Base-by-base conservation (phyloP, 202 grass and related monocot species). In the Setaria viridis region DNA sequence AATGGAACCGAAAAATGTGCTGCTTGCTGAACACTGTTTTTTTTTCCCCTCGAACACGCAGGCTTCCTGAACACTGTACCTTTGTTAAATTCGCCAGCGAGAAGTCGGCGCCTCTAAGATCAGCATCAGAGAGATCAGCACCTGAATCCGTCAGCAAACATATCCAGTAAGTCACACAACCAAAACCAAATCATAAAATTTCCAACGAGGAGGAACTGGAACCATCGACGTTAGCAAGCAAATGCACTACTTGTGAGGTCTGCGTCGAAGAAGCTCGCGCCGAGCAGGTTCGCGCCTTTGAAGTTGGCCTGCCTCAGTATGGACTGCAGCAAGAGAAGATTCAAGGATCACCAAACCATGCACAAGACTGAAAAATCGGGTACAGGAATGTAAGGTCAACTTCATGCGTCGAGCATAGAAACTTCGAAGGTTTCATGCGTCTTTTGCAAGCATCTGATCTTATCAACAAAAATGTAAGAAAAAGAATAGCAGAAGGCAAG, bases 251-350 rank as follows among this genome's bases (percentile, higher is more conserved):
- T 63, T 90, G 95, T 98, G 2, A 98, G 84, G 84, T 98, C 91
- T 0, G 95, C 95, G 30, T 98, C 93, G n/a, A 98, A 98, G 89
- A 98, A 98, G 64, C 95, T 98, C 2, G 95, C 93, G 25, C 95
- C 95, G 3, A 98, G 87, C 70, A 98, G 74, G 37, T 93, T 98
- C 0, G 95, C 85, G 7, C 93, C 95, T 87, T 92, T 98, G 87
- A 98, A 98, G 85, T 92, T 98, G 8, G 89, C 91, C 66, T 95
- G 95, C 72, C 95, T 90, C 82, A 98, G 78, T 68, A 98, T 92
- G 25, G 25, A 25, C 25, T 25, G 25, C 25, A 25, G 25, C 25
- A 25, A 25, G 25, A 25, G 25, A 25, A 25, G 25, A 25, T 25
- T 25, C 25, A 25, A 25, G 25, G 25, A 25, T 25, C 25, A 25